Evolutionary conservation across 1,139 yeast species (phyloP).

Genomic region (Hemisphaericaspora subhashii): DNA sequence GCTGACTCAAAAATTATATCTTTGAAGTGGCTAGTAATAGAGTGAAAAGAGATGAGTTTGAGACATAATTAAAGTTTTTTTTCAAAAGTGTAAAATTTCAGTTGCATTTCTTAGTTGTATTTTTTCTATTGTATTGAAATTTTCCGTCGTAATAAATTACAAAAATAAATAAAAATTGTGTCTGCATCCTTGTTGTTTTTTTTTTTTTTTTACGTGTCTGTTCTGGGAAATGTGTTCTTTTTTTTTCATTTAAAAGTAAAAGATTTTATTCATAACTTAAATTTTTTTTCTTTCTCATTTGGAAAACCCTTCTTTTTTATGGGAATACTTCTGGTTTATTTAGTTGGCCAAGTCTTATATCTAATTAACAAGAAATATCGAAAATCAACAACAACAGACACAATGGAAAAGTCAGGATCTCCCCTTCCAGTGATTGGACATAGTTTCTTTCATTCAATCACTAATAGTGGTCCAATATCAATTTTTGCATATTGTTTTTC

Average conservation of each 20-base stretch:
- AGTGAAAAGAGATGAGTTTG: no score
- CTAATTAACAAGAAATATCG: conserved; percentile 27
- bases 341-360: conserved; percentile 39
- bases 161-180: no score
- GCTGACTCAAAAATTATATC: no score
- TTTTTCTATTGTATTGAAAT: no score
- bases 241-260: neutral
- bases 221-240: no score
- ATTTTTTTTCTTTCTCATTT: neutral
- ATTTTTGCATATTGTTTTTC: conserved; percentile 86
- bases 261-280: neutral
- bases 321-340: conserved; percentile 46
- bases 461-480: conserved; percentile 84
- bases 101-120: no score
- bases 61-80: no score
- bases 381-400: conserved; percentile 9
- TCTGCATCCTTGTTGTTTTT: no score
- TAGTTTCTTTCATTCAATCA: conserved; percentile 32
- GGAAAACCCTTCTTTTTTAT: conserved; percentile 21
- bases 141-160: no score
- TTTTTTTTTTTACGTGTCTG: no score
- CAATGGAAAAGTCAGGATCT: conserved; percentile 37
- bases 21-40: no score
- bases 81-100: no score
- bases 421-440: conserved; percentile 21